Evolutionary conservation across 2,329 filamentous ascomycete genomes (phyloP).

Genomic region (Lasiodiplodia gonubiensis): DNA sequence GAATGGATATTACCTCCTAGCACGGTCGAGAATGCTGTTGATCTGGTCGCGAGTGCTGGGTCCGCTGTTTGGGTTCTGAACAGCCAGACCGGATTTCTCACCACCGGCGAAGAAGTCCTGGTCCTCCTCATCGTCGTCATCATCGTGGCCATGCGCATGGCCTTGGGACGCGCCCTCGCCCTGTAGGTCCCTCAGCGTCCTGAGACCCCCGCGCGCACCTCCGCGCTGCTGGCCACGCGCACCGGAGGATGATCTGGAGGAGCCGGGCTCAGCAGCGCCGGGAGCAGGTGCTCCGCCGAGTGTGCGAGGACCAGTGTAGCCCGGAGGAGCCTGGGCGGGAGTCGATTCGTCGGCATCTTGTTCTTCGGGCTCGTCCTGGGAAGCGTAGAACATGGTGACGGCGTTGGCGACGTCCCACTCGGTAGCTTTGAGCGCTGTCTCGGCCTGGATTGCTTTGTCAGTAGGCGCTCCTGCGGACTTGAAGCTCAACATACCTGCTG

Average conservation of each 20-base stretch:
- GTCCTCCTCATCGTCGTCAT: slow-evolving; percentile 64
- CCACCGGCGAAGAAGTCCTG: slow-evolving; percentile 81
- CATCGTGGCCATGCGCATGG: slow-evolving; percentile 58
- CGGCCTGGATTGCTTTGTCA: slow-evolving; percentile 43
- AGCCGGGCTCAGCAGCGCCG: slow-evolving; percentile 34
- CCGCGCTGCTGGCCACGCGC: slow-evolving; percentile 39
- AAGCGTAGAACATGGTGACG: slow-evolving; percentile 50
- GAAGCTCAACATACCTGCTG: slow-evolving; percentile 35
- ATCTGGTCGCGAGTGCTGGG: slow-evolving; percentile 51
- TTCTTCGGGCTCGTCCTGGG: slow-evolving; percentile 37
- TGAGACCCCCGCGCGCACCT: slow-evolving; percentile 39
- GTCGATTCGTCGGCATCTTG: slow-evolving; percentile 37
- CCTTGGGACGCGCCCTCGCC: slow-evolving; percentile 43
- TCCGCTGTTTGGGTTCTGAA: slow-evolving; percentile 65
- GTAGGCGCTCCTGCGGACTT: slow-evolving; percentile 1
- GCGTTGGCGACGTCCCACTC: slow-evolving; percentile 56
- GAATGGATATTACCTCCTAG: slow-evolving; percentile 48
- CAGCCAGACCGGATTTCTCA: slow-evolving; percentile 78
- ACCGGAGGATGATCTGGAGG: slow-evolving; percentile 37
- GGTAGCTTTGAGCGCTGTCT: slow-evolving; percentile 49
- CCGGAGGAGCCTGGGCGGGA: slow-evolving; percentile 28
- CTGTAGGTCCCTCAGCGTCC: slow-evolving; percentile 55
- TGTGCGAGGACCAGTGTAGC: slow-evolving; percentile 35
- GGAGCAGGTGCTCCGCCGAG: slow-evolving; percentile 45
- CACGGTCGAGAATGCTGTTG: slow-evolving; percentile 56